Percentiles rank a stretch among this genome's conserved stretches.
Conservation (phyloP, 2,329 filamentous ascomycete species). For the Alternaria sp. region DNA sequence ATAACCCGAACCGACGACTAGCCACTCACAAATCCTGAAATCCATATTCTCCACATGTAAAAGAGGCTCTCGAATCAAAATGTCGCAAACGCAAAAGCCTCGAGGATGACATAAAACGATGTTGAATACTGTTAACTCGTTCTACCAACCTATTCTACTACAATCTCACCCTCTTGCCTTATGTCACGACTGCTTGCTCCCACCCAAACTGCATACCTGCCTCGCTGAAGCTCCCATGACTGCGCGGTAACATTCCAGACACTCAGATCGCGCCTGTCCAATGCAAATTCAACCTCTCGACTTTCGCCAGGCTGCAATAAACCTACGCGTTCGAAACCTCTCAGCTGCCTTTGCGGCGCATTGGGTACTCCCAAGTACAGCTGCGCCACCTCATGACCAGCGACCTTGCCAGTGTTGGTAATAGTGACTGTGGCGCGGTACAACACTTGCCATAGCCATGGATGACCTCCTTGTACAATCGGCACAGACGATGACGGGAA, state of each 20-base stretch:
- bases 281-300: slow-evolving; percentile 67
- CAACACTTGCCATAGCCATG: slow-evolving; percentile 70
- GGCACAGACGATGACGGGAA: slow-evolving; percentile 23
- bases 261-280: slow-evolving; percentile 81
- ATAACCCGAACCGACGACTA: too few species aligned
- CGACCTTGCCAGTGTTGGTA: slow-evolving; percentile 71
- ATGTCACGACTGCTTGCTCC: slow-evolving; percentile 50
- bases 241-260: slow-evolving; percentile 81
- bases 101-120: background rate
- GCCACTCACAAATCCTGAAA: too few species aligned
- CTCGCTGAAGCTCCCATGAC: slow-evolving; percentile 71
- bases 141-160: slow-evolving; percentile 3
- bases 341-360: slow-evolving; percentile 70
- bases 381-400: slow-evolving; percentile 76
- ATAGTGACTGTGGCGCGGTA: slow-evolving; percentile 72
- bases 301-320: slow-evolving; percentile 70
- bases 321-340: slow-evolving; percentile 79
- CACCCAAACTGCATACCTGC: slow-evolving; percentile 40
- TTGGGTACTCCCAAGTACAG: slow-evolving; percentile 70
- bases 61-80: too few species aligned
- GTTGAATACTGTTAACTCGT: background rate
- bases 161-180: slow-evolving; percentile 29
- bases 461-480: slow-evolving; percentile 44
- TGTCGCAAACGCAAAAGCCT: too few species aligned
- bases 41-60: too few species aligned